Evolutionary conservation across 345 rosid species (phyloP).

Genomic region (Populus euphratica): DNA sequence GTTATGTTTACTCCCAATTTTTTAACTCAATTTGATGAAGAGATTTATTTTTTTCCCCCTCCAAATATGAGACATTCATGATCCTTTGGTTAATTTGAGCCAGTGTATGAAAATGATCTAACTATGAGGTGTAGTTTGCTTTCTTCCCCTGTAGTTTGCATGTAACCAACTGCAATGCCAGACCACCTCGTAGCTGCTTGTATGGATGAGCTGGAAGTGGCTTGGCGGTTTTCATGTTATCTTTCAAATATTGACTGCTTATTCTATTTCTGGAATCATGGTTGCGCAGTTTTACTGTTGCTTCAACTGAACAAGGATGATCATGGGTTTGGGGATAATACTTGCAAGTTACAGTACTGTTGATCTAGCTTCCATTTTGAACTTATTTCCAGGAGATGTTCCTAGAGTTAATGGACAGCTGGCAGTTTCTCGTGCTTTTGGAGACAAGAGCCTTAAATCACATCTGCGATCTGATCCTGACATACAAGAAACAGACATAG

Average conservation of each 20-base stretch:
- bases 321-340: too few relatives aligned
- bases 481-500: conserved; percentile 34
- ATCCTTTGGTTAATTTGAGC: neutral
- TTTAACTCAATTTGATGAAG: too few relatives aligned
- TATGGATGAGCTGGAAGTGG: neutral
- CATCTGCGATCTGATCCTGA: conserved; percentile 66
- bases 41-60: neutral
- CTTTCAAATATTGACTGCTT: neutral
- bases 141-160: neutral
- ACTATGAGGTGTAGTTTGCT: neutral
- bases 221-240: neutral
- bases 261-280: too few relatives aligned
- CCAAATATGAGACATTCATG: neutral
- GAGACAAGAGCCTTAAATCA: conserved; percentile 69
- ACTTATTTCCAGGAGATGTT: conserved; percentile 56
- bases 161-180: neutral
- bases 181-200: neutral
- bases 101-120: neutral
- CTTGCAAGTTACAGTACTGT: neutral
- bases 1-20: too few relatives aligned
- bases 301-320: neutral
- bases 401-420: conserved; percentile 74
- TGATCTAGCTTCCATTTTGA: neutral
- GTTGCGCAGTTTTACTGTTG: neutral
- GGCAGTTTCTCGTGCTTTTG: conserved; percentile 76